Percentiles rank a stretch among this genome's conserved stretches.
These are phyloP conservation scores for Plasmodium knowlesi DNA, from an alignment of 169 alveolate species.

Conservation along the genomic window DNA sequence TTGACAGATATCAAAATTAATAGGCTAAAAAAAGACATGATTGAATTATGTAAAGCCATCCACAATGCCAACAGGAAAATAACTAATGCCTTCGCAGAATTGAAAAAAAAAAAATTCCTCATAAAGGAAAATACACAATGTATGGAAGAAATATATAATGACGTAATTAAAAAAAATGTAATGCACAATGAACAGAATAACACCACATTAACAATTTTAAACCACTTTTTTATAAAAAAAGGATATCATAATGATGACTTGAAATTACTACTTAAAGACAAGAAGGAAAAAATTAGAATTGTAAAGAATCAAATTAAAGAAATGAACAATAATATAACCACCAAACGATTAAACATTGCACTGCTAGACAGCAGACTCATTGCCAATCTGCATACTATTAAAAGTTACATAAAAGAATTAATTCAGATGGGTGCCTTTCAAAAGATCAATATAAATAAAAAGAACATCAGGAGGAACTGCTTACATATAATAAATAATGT, in stretches of 20 bases:
- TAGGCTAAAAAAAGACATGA: slow-evolving; percentile 33
- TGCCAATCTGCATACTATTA: slow-evolving; percentile 8
- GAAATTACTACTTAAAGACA: slow-evolving; percentile 19
- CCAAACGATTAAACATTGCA: background rate
- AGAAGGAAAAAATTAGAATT: background rate
- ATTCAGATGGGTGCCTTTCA: background rate
- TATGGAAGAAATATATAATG: slow-evolving; percentile 14
- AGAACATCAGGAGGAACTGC: background rate
- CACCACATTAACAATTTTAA: slow-evolving; percentile 14
- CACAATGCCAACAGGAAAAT: slow-evolving; percentile 13
- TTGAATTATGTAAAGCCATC: slow-evolving; percentile 15
- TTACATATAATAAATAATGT: slow-evolving; percentile 34
- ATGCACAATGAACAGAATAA: slow-evolving; percentile 19
- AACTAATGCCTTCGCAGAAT: background rate
- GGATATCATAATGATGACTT: slow-evolving; percentile 21
- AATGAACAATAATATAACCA: background rate
- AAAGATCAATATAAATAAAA: background rate
- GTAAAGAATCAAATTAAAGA: slow-evolving; percentile 22
- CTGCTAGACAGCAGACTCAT: slow-evolving; percentile 17
- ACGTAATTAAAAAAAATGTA: background rate
- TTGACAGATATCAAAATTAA: slow-evolving; percentile 47
- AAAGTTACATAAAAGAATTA: slow-evolving; percentile 9
- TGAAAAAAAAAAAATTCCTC: slow-evolving; percentile 25
- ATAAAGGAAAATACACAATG: slow-evolving; percentile 24
- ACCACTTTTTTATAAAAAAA: slow-evolving; percentile 39